A percentile compares a stretch with the other conserved stretches of the same genome.
These are phyloP conservation scores for Sutorius eximius DNA, from an alignment of 1,284 basidiomycete genomes.

Conservation along the genomic window DNA sequence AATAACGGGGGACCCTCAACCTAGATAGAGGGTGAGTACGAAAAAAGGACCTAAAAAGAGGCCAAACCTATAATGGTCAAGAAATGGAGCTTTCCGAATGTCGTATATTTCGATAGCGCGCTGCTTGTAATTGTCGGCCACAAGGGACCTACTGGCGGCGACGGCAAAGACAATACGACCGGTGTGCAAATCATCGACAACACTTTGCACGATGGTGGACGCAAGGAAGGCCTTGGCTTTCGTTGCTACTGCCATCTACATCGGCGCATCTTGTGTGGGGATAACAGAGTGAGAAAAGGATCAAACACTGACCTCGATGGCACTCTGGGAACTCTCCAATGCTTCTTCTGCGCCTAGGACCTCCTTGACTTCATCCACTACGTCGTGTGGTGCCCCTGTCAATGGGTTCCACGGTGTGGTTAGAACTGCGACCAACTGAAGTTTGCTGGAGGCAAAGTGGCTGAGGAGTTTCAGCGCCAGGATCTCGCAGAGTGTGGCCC, in stretches of 20 bases:
- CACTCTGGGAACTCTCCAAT: slow-evolving; percentile 62
- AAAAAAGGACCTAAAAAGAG: not conserved
- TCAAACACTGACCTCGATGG: slow-evolving; percentile 65
- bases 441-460: slow-evolving; percentile 68
- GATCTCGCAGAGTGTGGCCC: slow-evolving; percentile 80
- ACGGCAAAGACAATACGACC: slow-evolving; percentile 71
- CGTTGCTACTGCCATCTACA: slow-evolving; percentile 83
- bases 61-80: slow-evolving; percentile 75
- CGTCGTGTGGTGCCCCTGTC: slow-evolving; percentile 69
- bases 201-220: slow-evolving; percentile 76
- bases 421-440: slow-evolving; percentile 71
- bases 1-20: slow-evolving; percentile 80
- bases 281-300: not conserved
- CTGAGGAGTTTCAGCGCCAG: slow-evolving; percentile 83
- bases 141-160: slow-evolving; percentile 66
- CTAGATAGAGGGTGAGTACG: slow-evolving; percentile 37
- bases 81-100: slow-evolving; percentile 67
- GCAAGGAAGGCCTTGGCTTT: slow-evolving; percentile 78
- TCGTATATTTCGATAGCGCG: slow-evolving; percentile 76
- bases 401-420: slow-evolving; percentile 81
- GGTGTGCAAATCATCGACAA: slow-evolving; percentile 80
- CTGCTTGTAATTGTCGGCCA: slow-evolving; percentile 86
- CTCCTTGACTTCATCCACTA: slow-evolving; percentile 62
- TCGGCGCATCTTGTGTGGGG: not conserved
- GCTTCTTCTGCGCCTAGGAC: slow-evolving; percentile 55